These are phyloP conservation scores for Salix udensis DNA, from an alignment of 345 rosid species.

Conservation along the genomic window DNA sequence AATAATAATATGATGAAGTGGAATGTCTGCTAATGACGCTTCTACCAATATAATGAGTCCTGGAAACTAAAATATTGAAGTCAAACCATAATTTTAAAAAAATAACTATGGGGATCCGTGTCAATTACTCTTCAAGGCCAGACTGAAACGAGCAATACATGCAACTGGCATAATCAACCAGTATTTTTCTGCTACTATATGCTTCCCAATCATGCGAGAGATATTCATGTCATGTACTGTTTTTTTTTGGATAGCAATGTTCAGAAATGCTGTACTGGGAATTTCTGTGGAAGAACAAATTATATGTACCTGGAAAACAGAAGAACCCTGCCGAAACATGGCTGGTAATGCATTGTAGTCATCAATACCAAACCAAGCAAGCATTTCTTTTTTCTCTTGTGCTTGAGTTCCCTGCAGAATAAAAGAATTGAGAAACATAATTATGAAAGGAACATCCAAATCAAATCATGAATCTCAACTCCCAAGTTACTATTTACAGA, in stretches of 20 bases:
- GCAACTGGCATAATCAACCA: no score
- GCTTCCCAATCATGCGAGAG: no score
- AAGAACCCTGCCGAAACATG: constrained; percentile 79
- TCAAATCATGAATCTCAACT: not conserved
- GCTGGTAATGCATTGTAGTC: constrained; percentile 46
- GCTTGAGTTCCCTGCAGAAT: constrained; percentile 72
- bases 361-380: constrained; percentile 61
- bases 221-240: not conserved
- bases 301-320: constrained; percentile 46
- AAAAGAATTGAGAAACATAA: not conserved
- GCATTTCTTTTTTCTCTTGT: constrained; percentile 66
- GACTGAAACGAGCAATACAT: no score
- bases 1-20: no score
- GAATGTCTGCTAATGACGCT: no score
- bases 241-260: not conserved
- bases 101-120: no score
- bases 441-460: not conserved
- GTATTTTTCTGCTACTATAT: no score
- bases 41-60: no score
- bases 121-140: no score
- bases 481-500: not conserved
- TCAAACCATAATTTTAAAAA: no score
- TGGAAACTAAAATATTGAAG: no score
- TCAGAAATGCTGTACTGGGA: not conserved
- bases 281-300: not conserved